Percentiles rank a stretch among this genome's conserved stretches.
Evolutionary conservation across 1,139 yeast genomes (phyloP).

Genomic region (Debaryomyces sp.): DNA sequence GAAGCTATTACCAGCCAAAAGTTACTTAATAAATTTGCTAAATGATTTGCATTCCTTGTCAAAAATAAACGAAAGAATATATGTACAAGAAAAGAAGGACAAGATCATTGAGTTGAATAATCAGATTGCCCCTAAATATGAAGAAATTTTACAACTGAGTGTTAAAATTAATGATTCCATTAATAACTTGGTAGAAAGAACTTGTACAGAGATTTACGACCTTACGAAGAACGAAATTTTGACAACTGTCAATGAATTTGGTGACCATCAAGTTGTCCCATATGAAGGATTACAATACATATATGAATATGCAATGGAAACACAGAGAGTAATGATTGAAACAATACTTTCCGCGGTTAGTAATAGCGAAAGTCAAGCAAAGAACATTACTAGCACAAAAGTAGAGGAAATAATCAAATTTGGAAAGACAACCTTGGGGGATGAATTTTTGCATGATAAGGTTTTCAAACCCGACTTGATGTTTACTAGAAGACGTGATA

Average conservation of each 20-base stretch:
- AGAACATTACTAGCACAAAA: slow-evolving; percentile 55
- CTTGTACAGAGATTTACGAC: slow-evolving; percentile 62
- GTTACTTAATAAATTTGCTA: slow-evolving; percentile 70
- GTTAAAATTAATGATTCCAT: slow-evolving; percentile 59
- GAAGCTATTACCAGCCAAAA: slow-evolving; percentile 90
- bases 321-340: slow-evolving; percentile 69
- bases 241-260: slow-evolving; percentile 56
- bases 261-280: slow-evolving; percentile 56
- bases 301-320: slow-evolving; percentile 68
- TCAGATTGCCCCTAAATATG: slow-evolving; percentile 65
- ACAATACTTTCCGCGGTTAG: slow-evolving; percentile 65
- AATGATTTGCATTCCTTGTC: slow-evolving; percentile 67
- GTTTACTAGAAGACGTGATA: slow-evolving; percentile 78
- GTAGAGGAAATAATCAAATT: slow-evolving; percentile 65
- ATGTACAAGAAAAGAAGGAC: slow-evolving; percentile 47
- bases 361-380: slow-evolving; percentile 70
- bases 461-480: slow-evolving; percentile 76
- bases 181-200: slow-evolving; percentile 62
- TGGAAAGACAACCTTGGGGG: slow-evolving; percentile 62
- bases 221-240: slow-evolving; percentile 58
- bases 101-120: slow-evolving; percentile 49
- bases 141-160: slow-evolving; percentile 54
- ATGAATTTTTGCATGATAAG: slow-evolving; percentile 62
- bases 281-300: slow-evolving; percentile 68
- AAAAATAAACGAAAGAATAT: slow-evolving; percentile 59